These are phyloP conservation scores for Blastobotrys illinoisensis DNA, from an alignment of 1,139 yeast genomes.

Conservation along the genomic window DNA sequence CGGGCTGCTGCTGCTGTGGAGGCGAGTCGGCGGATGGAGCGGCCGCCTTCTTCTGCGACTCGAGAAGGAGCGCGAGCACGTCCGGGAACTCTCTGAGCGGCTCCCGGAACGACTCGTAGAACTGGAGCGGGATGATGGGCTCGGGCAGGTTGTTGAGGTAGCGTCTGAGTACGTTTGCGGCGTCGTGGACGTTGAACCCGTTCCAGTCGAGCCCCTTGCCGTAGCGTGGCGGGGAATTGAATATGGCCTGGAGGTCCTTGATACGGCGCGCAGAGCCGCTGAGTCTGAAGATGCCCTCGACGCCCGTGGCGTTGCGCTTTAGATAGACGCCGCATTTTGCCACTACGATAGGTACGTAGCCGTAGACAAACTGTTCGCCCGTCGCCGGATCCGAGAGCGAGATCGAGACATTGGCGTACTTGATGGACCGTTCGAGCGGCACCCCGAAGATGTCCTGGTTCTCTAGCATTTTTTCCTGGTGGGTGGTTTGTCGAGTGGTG, in stretches of 20 bases:
- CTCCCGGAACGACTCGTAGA: conserved; percentile 74
- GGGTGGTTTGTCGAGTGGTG: neutral
- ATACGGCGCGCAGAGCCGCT: conserved; percentile 90
- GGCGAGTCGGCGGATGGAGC: neutral
- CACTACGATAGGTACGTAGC: conserved; percentile 81
- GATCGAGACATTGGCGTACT: conserved; percentile 70
- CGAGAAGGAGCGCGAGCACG: conserved; percentile 1
- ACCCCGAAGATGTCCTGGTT: conserved; percentile 71
- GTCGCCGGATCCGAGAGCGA: conserved; percentile 43
- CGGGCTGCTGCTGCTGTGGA: neutral
- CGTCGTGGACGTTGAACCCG: conserved; percentile 95
- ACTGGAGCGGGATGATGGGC: conserved; percentile 76
- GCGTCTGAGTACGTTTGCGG: conserved; percentile 83
- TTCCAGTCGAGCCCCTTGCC: conserved; percentile 89
- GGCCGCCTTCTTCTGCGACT: neutral
- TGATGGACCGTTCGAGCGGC: conserved; percentile 62
- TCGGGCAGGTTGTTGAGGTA: conserved; percentile 86
- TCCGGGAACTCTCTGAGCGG: conserved; percentile 58
- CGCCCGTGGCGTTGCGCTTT: conserved; percentile 56
- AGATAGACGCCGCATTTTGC: conserved; percentile 90
- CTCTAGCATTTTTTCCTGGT: neutral
- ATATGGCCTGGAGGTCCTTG: conserved; percentile 75
- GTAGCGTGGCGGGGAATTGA: conserved; percentile 82
- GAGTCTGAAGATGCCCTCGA: conserved; percentile 89
- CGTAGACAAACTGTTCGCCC: conserved; percentile 62